A percentile compares a stretch with the other conserved stretches of the same genome.
Evolutionary conservation across 208 protist species (phyloP).

Genomic region (Naegleria lovaniensis): DNA sequence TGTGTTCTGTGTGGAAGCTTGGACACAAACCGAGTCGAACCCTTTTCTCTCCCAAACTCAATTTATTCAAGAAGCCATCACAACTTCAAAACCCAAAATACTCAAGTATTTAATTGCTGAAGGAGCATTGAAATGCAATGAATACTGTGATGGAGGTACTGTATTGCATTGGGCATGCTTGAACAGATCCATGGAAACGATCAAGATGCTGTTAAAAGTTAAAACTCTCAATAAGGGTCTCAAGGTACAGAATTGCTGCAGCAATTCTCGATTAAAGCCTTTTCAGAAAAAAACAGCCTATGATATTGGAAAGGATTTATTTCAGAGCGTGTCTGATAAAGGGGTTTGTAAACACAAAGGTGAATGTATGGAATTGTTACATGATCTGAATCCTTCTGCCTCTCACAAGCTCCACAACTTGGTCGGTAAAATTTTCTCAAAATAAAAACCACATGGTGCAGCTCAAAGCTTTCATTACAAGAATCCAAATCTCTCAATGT

Average conservation of each 20-base stretch:
- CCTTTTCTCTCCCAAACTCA: too few species aligned
- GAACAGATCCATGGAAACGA: not conserved
- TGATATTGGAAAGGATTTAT: not conserved
- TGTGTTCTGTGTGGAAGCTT: not conserved
- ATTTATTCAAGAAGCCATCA: not conserved
- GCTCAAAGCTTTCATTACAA: too few species aligned
- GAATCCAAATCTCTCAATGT: too few species aligned
- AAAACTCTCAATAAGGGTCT: not conserved
- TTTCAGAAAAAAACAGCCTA: not conserved
- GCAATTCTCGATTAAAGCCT: not conserved
- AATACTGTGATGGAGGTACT: not conserved
- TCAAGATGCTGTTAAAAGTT: not conserved
- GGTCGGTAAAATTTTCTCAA: too few species aligned
- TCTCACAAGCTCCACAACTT: too few species aligned
- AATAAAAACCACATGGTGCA: too few species aligned
- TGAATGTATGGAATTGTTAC: too few species aligned
- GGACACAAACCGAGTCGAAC: not conserved
- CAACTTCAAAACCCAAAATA: not conserved
- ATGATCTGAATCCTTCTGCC: too few species aligned
- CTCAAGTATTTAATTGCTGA: not conserved
- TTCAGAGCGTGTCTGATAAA: too few species aligned
- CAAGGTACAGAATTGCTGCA: not conserved
- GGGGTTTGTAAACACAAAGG: too few species aligned
- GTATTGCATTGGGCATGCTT: not conserved
- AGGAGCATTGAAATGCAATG: not conserved